Evolutionary conservation across 2,329 filamentous ascomycete genomes (phyloP).

Genomic region (Paecilomyces sp.): DNA sequence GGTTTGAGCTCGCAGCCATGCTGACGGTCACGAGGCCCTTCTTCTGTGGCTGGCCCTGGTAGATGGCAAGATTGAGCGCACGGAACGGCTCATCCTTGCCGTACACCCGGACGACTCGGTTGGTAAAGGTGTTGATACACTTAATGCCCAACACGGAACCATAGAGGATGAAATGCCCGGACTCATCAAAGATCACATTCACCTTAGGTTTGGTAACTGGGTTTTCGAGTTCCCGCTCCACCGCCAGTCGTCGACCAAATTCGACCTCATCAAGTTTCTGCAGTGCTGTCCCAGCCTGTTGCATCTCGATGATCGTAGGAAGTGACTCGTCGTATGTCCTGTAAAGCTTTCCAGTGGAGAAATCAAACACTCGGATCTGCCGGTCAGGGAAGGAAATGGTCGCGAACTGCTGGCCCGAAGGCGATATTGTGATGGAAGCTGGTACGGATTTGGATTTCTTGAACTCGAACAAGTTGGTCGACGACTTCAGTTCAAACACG

Average conservation of each 20-base stretch:
- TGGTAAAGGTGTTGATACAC: conserved; percentile 92
- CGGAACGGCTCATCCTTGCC: conserved; percentile 85
- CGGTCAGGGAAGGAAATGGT: conserved; percentile 89
- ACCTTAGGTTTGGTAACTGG: conserved; percentile 59
- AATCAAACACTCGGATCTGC: conserved; percentile 90
- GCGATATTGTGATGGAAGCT: conserved; percentile 75
- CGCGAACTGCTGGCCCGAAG: conserved; percentile 76
- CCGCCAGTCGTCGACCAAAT: conserved; percentile 78
- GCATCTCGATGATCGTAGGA: conserved; percentile 83
- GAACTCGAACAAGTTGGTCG: conserved; percentile 92
- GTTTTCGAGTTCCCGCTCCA: conserved; percentile 79
- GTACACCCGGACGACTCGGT: conserved; percentile 83
- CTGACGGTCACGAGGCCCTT: conserved; percentile 89
- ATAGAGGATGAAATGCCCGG: conserved; percentile 88
- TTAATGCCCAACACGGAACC: conserved; percentile 89
- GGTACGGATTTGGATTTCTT: conserved; percentile 89
- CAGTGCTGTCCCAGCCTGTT: conserved; percentile 79
- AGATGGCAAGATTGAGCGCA: conserved; percentile 73
- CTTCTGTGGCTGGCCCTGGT: conserved; percentile 92
- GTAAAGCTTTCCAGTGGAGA: conserved; percentile 77
- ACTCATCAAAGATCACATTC: conserved; percentile 93
- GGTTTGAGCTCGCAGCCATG: conserved; percentile 94
- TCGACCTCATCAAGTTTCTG: conserved; percentile 83
- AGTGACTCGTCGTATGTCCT: conserved; percentile 94
- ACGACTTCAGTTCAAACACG: conserved; percentile 89